Evolutionary conservation across 768 basidiomycete genomes (phyloP).

Genomic region (Lactifluus echinatus): DNA sequence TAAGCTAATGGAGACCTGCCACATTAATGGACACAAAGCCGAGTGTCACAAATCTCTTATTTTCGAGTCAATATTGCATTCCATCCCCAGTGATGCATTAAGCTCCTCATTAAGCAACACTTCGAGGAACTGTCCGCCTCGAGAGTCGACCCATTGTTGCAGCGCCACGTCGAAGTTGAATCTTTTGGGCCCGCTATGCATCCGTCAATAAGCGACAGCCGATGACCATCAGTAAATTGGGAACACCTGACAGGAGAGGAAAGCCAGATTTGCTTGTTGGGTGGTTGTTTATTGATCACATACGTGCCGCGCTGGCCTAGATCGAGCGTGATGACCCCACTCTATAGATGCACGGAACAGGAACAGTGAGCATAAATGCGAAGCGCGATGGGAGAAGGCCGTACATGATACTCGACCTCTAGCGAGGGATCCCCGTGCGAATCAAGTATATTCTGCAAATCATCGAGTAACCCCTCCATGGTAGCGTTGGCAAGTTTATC

Average conservation of each 20-base stretch:
- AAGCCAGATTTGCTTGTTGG: conserved; percentile 96
- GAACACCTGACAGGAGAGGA: conserved; percentile 78
- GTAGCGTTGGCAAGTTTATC: conserved; percentile 63
- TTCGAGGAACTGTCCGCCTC: conserved; percentile 55
- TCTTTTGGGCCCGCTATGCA: conserved; percentile 77
- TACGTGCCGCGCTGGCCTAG: conserved; percentile 77
- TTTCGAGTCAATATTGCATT: conserved; percentile 13
- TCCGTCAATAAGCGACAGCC: neutral
- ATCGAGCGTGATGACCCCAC: conserved; percentile 81
- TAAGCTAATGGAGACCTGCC: neutral
- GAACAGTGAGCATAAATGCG: neutral
- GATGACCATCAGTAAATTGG: neutral
- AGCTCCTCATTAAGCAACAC: conserved; percentile 65
- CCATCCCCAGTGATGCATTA: conserved; percentile 30
- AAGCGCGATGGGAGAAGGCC: conserved; percentile 30
- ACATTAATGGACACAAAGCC: neutral
- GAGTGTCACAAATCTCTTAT: neutral
- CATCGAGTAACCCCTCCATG: conserved; percentile 70
- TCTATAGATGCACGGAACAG: conserved; percentile 40
- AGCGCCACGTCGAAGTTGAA: conserved; percentile 61
- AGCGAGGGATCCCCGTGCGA: conserved; percentile 42
- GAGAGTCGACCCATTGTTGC: conserved; percentile 67
- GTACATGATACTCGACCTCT: conserved; percentile 78
- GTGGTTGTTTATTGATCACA: conserved; percentile 95
- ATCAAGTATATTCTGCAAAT: conserved; percentile 67